Evolutionary conservation across 1,139 yeast genomes (phyloP).

Genomic region (Saccharomycopsis hybrid): DNA sequence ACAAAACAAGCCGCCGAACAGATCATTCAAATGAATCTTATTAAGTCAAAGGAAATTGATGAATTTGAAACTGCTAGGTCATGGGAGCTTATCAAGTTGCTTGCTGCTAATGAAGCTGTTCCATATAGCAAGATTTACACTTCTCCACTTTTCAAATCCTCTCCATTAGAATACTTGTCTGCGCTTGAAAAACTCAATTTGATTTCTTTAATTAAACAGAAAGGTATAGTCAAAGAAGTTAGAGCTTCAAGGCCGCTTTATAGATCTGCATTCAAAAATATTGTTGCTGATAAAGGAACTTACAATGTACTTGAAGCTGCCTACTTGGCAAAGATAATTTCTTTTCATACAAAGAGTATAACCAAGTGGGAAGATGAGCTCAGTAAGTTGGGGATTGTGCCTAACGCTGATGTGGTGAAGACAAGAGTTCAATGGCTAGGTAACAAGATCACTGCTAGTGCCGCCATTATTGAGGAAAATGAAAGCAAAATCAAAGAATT

Average conservation of each 20-base stretch:
- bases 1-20: slow-evolving; percentile 82
- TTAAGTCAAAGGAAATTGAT: slow-evolving; percentile 22
- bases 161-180: slow-evolving; percentile 49
- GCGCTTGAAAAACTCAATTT: slow-evolving; percentile 78
- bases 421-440: slow-evolving; percentile 61
- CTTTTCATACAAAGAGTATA: slow-evolving; percentile 60
- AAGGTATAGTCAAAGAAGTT: slow-evolving; percentile 65
- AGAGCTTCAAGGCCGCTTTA: slow-evolving; percentile 80
- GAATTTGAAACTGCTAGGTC: slow-evolving; percentile 77
- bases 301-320: slow-evolving; percentile 59
- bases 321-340: slow-evolving; percentile 47
- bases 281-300: slow-evolving; percentile 52
- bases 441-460: slow-evolving; percentile 54
- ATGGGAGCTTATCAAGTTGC: slow-evolving; percentile 70
- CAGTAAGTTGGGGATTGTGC: slow-evolving; percentile 43
- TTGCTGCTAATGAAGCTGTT: slow-evolving; percentile 44
- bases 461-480: slow-evolving; percentile 40
- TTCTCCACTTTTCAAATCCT: slow-evolving; percentile 58
- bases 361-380: slow-evolving; percentile 65
- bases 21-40: slow-evolving; percentile 61
- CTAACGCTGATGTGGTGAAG: slow-evolving; percentile 46
- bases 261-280: slow-evolving; percentile 67
- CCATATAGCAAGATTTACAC: slow-evolving; percentile 47
- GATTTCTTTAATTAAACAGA: slow-evolving; percentile 59
- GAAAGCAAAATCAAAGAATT: slow-evolving; percentile 34